Conservation (phyloP, 2,329 filamentous ascomycete genomes). For the Talaromyces sp. region DNA sequence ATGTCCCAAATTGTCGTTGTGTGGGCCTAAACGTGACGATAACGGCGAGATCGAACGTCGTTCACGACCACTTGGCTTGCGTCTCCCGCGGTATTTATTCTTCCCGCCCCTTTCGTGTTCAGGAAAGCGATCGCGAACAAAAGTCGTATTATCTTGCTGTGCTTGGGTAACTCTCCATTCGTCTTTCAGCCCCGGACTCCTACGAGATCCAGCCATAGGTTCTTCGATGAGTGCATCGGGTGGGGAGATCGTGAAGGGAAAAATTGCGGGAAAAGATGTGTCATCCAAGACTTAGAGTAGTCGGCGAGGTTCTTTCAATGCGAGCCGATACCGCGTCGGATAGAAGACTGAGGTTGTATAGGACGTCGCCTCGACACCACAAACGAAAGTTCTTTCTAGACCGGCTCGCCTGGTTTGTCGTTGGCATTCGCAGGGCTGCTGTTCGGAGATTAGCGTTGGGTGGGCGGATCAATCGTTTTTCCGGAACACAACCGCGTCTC, state of each 20-base stretch:
- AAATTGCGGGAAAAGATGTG: not conserved
- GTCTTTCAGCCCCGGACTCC: constrained; percentile 50
- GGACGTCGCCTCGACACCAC: constrained; percentile 9
- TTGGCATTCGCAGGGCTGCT: constrained; percentile 13
- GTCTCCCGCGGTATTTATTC: constrained; percentile 24
- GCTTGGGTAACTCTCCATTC: constrained; percentile 48
- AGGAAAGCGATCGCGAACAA: constrained; percentile 37
- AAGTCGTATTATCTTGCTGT: constrained; percentile 35
- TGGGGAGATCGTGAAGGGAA: constrained; percentile 5
- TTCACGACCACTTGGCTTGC: constrained; percentile 33
- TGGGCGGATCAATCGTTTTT: constrained; percentile 18
- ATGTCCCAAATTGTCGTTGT: constrained; percentile 29
- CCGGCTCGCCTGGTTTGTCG: constrained; percentile 8
- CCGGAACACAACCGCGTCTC: constrained; percentile 6
- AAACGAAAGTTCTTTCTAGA: constrained; percentile 2
- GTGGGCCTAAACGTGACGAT: constrained; percentile 30
- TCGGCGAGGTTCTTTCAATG: not conserved
- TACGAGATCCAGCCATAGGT: constrained; percentile 50
- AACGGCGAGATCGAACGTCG: constrained; percentile 41
- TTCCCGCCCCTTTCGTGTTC: constrained; percentile 24
- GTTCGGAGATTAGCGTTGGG: constrained; percentile 15
- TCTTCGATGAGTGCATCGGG: constrained; percentile 42
- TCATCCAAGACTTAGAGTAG: not conserved
- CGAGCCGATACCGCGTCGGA: not conserved
- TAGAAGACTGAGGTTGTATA: constrained; percentile 1